Evolutionary conservation across 2,329 filamentous ascomycete species (phyloP), one percentile per base, ranked within the genome.

Genomic region (Sclerotinia trifoliorum): DNA sequence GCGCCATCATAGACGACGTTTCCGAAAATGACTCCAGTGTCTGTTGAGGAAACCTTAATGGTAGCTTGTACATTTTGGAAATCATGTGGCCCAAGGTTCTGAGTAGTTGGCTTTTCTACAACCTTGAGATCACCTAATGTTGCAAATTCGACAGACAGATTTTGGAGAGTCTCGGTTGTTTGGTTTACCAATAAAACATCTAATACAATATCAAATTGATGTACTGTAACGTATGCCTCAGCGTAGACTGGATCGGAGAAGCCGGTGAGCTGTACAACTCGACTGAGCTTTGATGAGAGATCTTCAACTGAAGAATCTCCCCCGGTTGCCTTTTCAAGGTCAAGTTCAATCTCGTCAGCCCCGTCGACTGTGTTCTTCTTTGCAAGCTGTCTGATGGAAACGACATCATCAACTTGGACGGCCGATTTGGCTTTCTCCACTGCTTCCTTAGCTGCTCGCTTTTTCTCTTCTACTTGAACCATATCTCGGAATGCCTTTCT

Each of bases 1-100:
- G 94, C 87, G 42, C 94, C 95, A 75, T 99, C 95, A 79, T 99
- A 99, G 10, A 99, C 92, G 32, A 99, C 94, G 77, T 99, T 99
- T 74, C 95, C 95, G 76, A 99, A 99, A 74, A 99, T 99, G 73
- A 99, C 95, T 68, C 95, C 95, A 2, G 95, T 98, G 78, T 99
- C 95, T 5, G 95, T 99, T 8, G 93, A 97, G 3, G 93, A 97
- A 29, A 99, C 95, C 83, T 98, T 98, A 84, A 99, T 96, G 15
- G 95, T 99, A 78, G 94, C 94, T 80, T 99, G 95, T 44, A 99
- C 93, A 77, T 98, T 98, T 82, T 96, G 88, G 84, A 99, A 99
- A 80, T 97, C 95, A 78, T 97, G 93, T 0, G 93, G 93, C 2
- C 90, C 93, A 17, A 99, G 86, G 77, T 97, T 99, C 80, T 98